A percentile compares a stretch with the other conserved stretches of the same genome.
phyloP scores from a whole-genome alignment of 2,329 filamentous ascomycete genomes.

The Bimuria novae-zelandiae region DNA sequence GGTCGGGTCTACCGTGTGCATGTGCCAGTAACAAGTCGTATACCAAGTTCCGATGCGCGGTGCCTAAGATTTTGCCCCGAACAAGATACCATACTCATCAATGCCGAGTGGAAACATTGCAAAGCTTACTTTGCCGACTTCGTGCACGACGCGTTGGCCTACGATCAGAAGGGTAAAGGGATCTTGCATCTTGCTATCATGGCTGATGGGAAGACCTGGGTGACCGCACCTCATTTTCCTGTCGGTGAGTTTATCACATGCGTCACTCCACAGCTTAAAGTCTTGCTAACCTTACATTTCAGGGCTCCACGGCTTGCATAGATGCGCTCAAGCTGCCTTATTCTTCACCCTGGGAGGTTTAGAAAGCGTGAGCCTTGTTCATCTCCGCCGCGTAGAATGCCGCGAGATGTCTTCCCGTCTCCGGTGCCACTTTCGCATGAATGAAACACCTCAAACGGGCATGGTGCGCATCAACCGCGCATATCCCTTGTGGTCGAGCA shows the following conservation, averaged over 20 bases:
- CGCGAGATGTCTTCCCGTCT: too few species aligned
- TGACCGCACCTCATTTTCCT: conserved; percentile 1
- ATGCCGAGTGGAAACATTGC: conserved; percentile 4
- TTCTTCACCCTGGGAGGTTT: background rate
- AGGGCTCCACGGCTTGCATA: background rate
- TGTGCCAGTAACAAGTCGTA: conserved; percentile 2
- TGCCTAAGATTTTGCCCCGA: conserved; percentile 11
- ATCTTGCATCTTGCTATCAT: conserved; percentile 12
- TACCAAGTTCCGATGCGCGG: conserved; percentile 2
- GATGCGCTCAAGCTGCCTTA: background rate
- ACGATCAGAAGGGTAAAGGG: conserved; percentile 12
- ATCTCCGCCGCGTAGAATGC: background rate
- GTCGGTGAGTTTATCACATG: conserved; percentile 8
- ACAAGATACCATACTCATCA: conserved; percentile 11
- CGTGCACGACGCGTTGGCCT: conserved; percentile 12
- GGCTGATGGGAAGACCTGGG: background rate
- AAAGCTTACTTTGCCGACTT: conserved; percentile 12
- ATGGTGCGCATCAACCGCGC: conserved; percentile 12
- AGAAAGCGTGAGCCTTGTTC: conserved; percentile 5
- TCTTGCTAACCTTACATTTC: background rate
- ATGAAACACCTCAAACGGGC: too few species aligned
- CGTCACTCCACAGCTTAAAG: background rate
- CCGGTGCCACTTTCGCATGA: too few species aligned
- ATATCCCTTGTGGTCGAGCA: conserved; percentile 12
- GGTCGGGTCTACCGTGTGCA: conserved; percentile 10